Evolutionary conservation across 2,329 filamentous ascomycete genomes (phyloP), one percentile per base, ranked within the genome.

Genomic region (Colletotrichum higginsianum): DNA sequence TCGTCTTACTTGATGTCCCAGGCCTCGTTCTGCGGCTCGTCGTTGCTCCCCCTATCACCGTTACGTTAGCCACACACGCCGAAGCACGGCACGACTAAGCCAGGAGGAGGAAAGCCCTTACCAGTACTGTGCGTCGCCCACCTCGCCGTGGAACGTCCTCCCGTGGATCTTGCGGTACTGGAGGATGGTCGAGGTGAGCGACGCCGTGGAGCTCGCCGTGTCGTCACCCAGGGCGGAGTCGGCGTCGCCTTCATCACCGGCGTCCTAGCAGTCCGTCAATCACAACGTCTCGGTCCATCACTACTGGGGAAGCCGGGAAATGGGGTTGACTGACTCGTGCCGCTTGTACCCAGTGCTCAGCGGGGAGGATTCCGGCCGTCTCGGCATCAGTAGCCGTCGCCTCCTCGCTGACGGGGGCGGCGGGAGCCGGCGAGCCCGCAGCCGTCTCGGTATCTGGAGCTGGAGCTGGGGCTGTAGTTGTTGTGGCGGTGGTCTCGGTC

Each of bases 151-250:
- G 38, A 77, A 81, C 1, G 78, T 80, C n/a, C 80, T 74, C 1
- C 80, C 79, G 9, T 80, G 70, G 38, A 80, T 73, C 4, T 74
- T 78, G 11, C 79, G 76, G 68, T 81, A 81, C 2, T 77, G 61
- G 1, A 80, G 74, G 38, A 80, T 79, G 30, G 74, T 76, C 16
- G 79, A 79, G 0, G 74, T 76, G 18, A 80, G 70, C 1, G 80
- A 81, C 5, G 78, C 77, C 11, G 79, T 80, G 5, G 77, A 76
- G 56, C 68, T 75, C 42, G 73, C 71, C 16, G 38, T 44, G n/a
- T 70, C 72, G 15, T 63, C 67, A 26, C 72, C 73, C 15, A 74
- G 50, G 11, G 70, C 60, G 13, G 74, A 75, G 30, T 75, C 74
- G 61, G 42, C 50, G 18, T 72, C 65, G 35, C 35, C 71, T 4